Base-by-base conservation (phyloP, 805 yeast species). In the Metschnikowia orientalis region DNA sequence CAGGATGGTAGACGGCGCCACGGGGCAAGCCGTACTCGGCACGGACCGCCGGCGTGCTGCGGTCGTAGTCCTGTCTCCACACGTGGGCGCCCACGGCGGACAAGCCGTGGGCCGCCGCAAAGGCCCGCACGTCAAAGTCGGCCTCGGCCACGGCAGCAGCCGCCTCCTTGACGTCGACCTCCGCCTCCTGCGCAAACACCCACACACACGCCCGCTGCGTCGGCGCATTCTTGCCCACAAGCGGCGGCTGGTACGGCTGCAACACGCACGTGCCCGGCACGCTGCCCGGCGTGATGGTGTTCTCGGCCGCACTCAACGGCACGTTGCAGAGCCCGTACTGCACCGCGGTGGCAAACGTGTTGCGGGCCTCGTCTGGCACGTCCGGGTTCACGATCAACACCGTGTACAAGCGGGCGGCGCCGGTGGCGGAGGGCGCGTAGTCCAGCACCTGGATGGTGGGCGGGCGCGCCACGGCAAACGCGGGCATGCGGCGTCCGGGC, bases 371-470 rank as follows among this genome's bases (percentile, higher is more conserved):
- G 51, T 88, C 88, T 10, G 97, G 96, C 27, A 79, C 76, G 59
- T 92, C 98, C 11, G 97, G 96, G 56, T 90, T 89, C 17, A 92
- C 92, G 30, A 92, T 61, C 27, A 90, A 55, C 6, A 89, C 69
- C 0, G 97, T 77, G 61, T 87, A 92, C 35, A 75, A 62, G 39
- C 76, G 77, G 8, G 67, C 54, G 10, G 12, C 21, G n/a, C 45
- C 51, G 32, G 34, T 23, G 4, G 67, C 61, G 17, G 66, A 62
- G 26, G 60, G 42, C 17, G 57, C 86, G 50, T 77, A 89, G 53
- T 85, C 92, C 47, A 81, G 81, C 30, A 90, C 69, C 53, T 77
- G 71, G 35, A 90, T 64, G 14, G 77, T 70, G n/a, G 97, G 97
- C 9, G 87, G 83, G 45, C 75, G 73, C 19, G 72, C 57, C 2